phyloP scores from a whole-genome alignment of 2,329 filamentous ascomycete genomes.

The Ophiocordyceps camponoti-leonardi region DNA sequence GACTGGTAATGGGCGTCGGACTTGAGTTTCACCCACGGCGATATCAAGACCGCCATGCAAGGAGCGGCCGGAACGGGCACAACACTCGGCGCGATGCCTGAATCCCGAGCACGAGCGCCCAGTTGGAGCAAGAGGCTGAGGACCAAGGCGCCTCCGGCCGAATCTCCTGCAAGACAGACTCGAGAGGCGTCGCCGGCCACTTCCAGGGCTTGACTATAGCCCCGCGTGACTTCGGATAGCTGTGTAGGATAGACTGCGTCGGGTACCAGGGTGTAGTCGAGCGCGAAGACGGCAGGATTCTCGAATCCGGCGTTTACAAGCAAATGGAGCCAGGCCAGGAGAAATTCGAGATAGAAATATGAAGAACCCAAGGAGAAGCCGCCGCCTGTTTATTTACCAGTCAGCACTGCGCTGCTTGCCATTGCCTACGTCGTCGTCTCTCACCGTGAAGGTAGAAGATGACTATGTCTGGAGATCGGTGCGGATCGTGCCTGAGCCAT shows the following conservation, averaged over 20 bases:
- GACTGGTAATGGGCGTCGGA: conserved; percentile 52
- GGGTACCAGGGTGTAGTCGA: conserved; percentile 69
- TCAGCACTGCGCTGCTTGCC: neutral
- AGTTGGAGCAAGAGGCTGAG: conserved; percentile 57
- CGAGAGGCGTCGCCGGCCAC: conserved; percentile 38
- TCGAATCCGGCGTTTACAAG: conserved; percentile 46
- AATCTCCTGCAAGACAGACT: conserved; percentile 62
- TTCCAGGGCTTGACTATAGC: conserved; percentile 53
- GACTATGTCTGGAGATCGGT: conserved; percentile 52
- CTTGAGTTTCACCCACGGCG: conserved; percentile 63
- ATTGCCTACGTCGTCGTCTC: conserved; percentile 9
- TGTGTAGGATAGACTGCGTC: conserved; percentile 59
- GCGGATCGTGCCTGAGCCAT: conserved; percentile 48
- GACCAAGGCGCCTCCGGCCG: conserved; percentile 58
- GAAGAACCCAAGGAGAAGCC: conserved; percentile 71
- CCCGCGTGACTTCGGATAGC: conserved; percentile 49
- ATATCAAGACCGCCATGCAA: conserved; percentile 53
- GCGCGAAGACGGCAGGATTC: conserved; percentile 63
- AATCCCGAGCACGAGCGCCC: conserved; percentile 16
- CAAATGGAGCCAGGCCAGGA: conserved; percentile 53
- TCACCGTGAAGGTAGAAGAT: conserved; percentile 67
- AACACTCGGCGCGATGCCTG: neutral
- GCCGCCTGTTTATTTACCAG: conserved; percentile 32
- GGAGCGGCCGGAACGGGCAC: conserved; percentile 13
- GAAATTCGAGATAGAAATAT: conserved; percentile 74